Conservation (phyloP, 2,329 filamentous ascomycete species). For the Aaosphaeria arxii region DNA sequence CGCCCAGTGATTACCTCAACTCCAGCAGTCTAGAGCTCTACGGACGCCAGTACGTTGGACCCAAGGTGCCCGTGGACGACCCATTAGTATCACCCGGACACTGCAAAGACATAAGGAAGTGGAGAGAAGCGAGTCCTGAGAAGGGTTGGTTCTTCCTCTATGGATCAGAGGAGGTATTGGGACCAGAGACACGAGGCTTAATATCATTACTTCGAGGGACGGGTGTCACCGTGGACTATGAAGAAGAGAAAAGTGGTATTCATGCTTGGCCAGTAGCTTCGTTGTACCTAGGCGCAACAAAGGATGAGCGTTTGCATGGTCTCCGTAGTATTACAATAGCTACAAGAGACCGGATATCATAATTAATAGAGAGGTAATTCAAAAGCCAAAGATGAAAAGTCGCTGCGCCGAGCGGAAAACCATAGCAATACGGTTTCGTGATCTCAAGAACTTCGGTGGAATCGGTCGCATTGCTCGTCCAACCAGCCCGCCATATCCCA, state of each 20-base stretch:
- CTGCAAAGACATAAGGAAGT: conserved; percentile 64
- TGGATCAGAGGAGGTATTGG: conserved; percentile 75
- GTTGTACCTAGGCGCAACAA: conserved; percentile 52
- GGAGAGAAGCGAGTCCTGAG: conserved; percentile 64
- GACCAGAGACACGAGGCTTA: conserved; percentile 64
- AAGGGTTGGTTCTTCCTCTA: conserved; percentile 69
- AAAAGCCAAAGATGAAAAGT: not conserved
- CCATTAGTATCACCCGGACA: conserved; percentile 67
- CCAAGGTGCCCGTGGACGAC: conserved; percentile 49
- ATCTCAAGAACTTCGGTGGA: not conserved
- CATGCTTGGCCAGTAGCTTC: conserved; percentile 80
- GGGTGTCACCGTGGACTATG: conserved; percentile 53
- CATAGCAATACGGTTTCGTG: not conserved
- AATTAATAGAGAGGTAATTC: not conserved
- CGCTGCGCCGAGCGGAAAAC: not conserved
- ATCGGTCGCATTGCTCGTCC: not conserved
- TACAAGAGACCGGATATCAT: conserved; percentile 18
- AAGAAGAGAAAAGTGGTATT: conserved; percentile 64
- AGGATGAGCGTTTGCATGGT: conserved; percentile 46
- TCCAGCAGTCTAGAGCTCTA: conserved; percentile 64
- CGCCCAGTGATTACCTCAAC: conserved; percentile 72
- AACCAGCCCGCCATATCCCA: conserved; percentile 1
- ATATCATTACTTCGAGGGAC: conserved; percentile 54
- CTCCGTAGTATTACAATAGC: conserved; percentile 43
- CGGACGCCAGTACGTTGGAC: conserved; percentile 65